Conservation (phyloP, 1,284 basidiomycete genomes). For the Cutaneotrichosporon sp. region DNA sequence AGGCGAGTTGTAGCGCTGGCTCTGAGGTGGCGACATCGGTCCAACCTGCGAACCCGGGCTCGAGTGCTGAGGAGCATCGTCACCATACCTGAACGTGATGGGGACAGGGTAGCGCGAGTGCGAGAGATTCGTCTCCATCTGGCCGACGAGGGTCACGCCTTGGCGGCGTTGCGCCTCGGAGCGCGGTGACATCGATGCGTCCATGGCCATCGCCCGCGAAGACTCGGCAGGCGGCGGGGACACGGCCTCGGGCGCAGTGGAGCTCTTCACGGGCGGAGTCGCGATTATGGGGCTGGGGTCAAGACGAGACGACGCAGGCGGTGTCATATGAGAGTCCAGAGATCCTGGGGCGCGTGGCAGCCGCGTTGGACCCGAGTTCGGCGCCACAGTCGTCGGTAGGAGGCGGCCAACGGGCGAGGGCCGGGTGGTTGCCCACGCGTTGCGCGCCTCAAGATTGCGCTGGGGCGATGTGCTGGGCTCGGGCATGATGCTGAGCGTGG, state of each 20-base stretch:
- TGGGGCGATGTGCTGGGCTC: constrained; percentile 1
- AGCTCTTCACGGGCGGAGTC: background rate
- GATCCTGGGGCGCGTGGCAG: background rate
- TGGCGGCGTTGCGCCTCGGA: constrained; percentile 5
- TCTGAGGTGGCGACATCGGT: background rate
- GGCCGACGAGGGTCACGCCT: constrained; percentile 31
- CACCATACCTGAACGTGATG: constrained; percentile 38
- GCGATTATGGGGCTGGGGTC: background rate
- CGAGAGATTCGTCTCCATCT: constrained; percentile 39
- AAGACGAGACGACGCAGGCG: background rate
- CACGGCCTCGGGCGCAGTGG: background rate
- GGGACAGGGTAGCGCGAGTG: constrained; percentile 43
- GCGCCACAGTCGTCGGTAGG: background rate
- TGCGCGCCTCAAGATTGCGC: background rate
- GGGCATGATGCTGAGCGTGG: constrained; percentile 3
- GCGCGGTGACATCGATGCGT: background rate
- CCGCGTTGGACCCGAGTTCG: background rate
- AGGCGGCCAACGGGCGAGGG: background rate
- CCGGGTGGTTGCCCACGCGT: background rate
- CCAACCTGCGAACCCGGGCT: background rate
- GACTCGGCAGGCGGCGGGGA: background rate
- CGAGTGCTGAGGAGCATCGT: background rate
- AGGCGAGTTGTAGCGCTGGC: background rate
- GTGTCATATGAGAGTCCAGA: background rate
- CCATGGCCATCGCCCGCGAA: background rate